Evolutionary conservation across 129 eudicot genomes (phyloP).

Genomic region (Lactuca saligna): DNA sequence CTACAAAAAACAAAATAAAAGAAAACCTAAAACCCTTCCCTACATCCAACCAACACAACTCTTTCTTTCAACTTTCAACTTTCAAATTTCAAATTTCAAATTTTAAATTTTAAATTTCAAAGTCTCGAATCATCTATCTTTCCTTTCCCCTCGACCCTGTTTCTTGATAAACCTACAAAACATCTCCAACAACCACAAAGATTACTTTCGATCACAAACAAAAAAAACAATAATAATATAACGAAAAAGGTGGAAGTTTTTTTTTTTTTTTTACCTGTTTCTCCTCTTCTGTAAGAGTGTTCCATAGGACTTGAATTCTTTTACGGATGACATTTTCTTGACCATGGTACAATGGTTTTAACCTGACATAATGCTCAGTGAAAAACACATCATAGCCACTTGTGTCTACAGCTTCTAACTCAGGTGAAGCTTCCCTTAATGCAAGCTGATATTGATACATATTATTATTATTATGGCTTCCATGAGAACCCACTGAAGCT

Average conservation of each 20-base stretch:
- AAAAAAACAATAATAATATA: too few species aligned
- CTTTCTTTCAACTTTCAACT: too few species aligned
- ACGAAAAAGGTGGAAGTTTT: too few species aligned
- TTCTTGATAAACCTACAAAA: constrained; percentile 76
- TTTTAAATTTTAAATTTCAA: too few species aligned
- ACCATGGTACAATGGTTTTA: constrained; percentile 60
- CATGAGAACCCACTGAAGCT: constrained; percentile 38
- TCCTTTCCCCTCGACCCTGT: constrained; percentile 48
- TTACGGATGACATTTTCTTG: constrained; percentile 64
- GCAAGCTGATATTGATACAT: constrained; percentile 54
- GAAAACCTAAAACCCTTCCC: constrained; percentile 31
- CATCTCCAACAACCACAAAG: constrained; percentile 14
- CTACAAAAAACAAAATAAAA: constrained; percentile 25
- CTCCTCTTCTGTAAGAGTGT: constrained; percentile 64
- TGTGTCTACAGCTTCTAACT: constrained; percentile 30
- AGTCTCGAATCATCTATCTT: constrained; percentile 22
- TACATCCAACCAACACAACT: constrained; percentile 8
- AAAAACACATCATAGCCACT: constrained; percentile 70
- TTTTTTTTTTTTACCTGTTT: constrained; percentile 43
- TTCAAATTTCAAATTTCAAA: neutral
- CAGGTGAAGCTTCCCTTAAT: constrained; percentile 60
- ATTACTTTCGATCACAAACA: neutral
- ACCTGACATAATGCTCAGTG: constrained; percentile 57
- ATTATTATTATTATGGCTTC: constrained; percentile 33
- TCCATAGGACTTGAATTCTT: constrained; percentile 61